These are phyloP conservation scores for Brettanomyces anomalus DNA, from an alignment of 805 yeast genomes.

Conservation along the genomic window DNA sequence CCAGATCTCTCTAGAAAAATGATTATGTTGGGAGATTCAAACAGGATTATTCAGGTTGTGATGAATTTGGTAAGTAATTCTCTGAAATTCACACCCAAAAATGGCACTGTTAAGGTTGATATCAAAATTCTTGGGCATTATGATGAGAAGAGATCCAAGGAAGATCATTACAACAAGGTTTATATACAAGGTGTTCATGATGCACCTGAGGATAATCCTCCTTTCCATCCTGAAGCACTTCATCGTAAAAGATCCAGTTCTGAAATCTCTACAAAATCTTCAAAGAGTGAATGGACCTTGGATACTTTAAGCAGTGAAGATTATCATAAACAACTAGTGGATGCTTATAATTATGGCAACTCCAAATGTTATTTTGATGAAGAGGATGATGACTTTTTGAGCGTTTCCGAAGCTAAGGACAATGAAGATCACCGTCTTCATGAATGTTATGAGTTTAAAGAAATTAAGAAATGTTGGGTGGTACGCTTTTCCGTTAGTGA, in stretches of 20 bases:
- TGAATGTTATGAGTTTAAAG: conserved; percentile 12
- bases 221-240: conserved; percentile 1
- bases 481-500: conserved; percentile 70
- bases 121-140: conserved; percentile 64
- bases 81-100: conserved; percentile 84
- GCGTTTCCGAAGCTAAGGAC: conserved; percentile 15
- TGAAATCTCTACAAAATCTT: not conserved
- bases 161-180: conserved; percentile 35
- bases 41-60: conserved; percentile 81
- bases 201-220: conserved; percentile 2
- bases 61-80: conserved; percentile 91
- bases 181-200: conserved; percentile 25
- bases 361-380: conserved; percentile 12
- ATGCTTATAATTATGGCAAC: conserved; percentile 25
- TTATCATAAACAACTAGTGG: conserved; percentile 35
- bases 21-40: conserved; percentile 79
- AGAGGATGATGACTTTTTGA: conserved; percentile 8
- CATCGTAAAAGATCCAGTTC: not conserved
- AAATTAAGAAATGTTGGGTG: conserved; percentile 41
- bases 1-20: conserved; percentile 56
- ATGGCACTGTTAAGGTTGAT: conserved; percentile 66
- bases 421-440: conserved; percentile 9
- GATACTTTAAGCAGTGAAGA: conserved; percentile 20
- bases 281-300: conserved; percentile 14
- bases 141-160: conserved; percentile 42